Evolutionary conservation across 106 monocot genomes (phyloP).

Genomic region (Apostasia ramifera): DNA sequence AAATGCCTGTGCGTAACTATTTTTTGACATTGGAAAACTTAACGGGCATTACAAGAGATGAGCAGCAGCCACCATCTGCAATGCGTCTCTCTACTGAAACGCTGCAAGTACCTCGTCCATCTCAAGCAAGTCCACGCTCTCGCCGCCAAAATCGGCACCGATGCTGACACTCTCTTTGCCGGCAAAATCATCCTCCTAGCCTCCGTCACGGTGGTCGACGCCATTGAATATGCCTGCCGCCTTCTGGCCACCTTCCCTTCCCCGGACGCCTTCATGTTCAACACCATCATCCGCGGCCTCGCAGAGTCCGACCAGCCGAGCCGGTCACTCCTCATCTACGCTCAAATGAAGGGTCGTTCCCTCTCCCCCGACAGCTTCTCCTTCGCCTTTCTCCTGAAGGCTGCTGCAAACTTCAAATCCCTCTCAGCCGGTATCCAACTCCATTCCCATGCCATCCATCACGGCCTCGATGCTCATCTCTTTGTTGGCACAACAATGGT

Average conservation of each 20-base stretch:
- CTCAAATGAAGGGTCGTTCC: conserved; percentile 21
- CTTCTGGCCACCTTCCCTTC: conserved; percentile 27
- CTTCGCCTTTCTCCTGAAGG: conserved; percentile 62
- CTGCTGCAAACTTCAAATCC: conserved; percentile 29
- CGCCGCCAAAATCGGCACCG: conserved; percentile 30
- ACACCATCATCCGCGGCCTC: conserved; percentile 55
- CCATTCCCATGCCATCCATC: conserved; percentile 29
- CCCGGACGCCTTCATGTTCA: conserved; percentile 58
- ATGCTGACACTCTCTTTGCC: conserved; percentile 28
- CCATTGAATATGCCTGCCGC: conserved; percentile 27
- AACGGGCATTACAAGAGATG: too few species aligned
- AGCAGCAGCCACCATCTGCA: background rate
- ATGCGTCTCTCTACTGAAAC: conserved; percentile 21
- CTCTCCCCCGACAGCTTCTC: conserved; percentile 56
- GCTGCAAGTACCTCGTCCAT: conserved; percentile 41
- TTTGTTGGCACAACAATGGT: conserved; percentile 54
- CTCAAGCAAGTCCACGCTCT: conserved; percentile 45
- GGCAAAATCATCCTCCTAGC: conserved; percentile 42
- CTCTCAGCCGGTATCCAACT: conserved; percentile 29
- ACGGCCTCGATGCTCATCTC: conserved; percentile 41
- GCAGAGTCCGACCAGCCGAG: conserved; percentile 21
- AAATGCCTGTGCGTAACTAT: too few species aligned
- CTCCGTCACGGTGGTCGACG: conserved; percentile 21
- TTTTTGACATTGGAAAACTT: too few species aligned
- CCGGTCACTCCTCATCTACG: conserved; percentile 19